A percentile compares a stretch with the other conserved stretches of the same genome.
Evolutionary conservation across 305 asterid genomes (phyloP).

Genomic region (Caryopteris hybrid): DNA sequence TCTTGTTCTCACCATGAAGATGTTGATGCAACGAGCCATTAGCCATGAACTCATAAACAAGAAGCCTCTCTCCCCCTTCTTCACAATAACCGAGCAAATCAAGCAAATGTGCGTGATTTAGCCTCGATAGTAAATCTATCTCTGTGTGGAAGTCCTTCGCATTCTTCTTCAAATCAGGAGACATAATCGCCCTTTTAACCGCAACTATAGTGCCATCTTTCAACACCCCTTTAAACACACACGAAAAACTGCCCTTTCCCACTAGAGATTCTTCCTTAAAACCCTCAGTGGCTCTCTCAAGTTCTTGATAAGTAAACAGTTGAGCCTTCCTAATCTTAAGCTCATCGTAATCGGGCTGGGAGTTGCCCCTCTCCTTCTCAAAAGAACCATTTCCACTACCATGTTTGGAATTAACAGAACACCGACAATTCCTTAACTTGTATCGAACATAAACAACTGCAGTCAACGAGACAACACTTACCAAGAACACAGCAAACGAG

Average conservation of each 20-base stretch:
- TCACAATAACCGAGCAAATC: constrained; percentile 77
- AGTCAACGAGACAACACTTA: constrained; percentile 44
- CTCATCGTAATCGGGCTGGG: constrained; percentile 56
- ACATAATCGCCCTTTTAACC: constrained; percentile 59
- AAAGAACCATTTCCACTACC: constrained; percentile 28
- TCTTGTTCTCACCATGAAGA: constrained; percentile 48
- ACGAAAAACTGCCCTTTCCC: constrained; percentile 77
- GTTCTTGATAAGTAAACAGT: constrained; percentile 59
- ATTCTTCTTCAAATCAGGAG: constrained; percentile 64
- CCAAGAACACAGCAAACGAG: constrained; percentile 59
- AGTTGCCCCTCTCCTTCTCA: constrained; percentile 43
- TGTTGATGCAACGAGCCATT: constrained; percentile 75
- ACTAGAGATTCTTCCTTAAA: constrained; percentile 64
- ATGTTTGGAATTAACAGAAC: constrained; percentile 37
- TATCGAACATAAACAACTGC: constrained; percentile 53
- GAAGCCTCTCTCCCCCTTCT: constrained; percentile 65
- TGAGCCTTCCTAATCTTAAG: constrained; percentile 65
- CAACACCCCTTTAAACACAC: constrained; percentile 68
- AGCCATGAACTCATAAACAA: constrained; percentile 82
- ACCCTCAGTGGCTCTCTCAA: constrained; percentile 58
- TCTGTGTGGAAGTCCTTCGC: constrained; percentile 71
- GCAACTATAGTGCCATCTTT: constrained; percentile 69
- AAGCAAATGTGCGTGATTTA: constrained; percentile 73
- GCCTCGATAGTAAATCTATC: constrained; percentile 65
- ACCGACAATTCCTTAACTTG: constrained; percentile 64